Base-by-base conservation (phyloP, 2,329 filamentous ascomycete genomes). In the Coleophoma crateriformis region DNA sequence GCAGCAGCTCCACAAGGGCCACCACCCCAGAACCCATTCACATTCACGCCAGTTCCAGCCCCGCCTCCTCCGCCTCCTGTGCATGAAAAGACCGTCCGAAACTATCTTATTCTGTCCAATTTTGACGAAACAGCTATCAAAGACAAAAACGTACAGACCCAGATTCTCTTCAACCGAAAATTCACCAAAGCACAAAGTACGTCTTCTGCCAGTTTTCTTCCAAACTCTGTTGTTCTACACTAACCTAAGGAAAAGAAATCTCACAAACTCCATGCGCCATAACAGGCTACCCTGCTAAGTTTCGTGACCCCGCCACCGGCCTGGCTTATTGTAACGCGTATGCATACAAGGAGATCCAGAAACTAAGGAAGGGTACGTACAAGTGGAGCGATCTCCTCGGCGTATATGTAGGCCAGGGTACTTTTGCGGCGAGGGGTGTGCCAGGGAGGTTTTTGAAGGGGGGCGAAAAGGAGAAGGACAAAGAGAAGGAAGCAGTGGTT, bases 301-400 rank as follows among this genome's bases (percentile, higher is more conserved):
- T 95, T 67, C 81, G 84, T 20, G 94, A 99, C 66, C 89, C 90
- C 0, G 79, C 81, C 58, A 97, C 92, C 0, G 88, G 88, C 0
- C 76, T 97, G 14, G 82, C 85, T 1, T 99, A 92, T 68, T 79
- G 82, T 55, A 92, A 92, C 64, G 74, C 82, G 40, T 80, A 85
- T 54, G 91, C 90, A 0, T 96, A 90, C 69, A 82, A 82, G 59
- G 84, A 95, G 66, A 86, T 97, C 42, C 85, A 88, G 61, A 81
- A 85, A 49, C 76, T 95, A 13, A 71, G 81, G 47, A 78, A 75
- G 1, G 87, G 89, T 40, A 83, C 88, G 41, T 91, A 90, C 66
- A 81, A 81, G 50, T 99, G 89, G 88, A 95, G 90, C 64, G 76
- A 75, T 32, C 74, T 94, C 58, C 68, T 95, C 32, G 90, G 88